Percentiles rank a stretch among this genome's conserved stretches.
These are phyloP conservation scores for Thalassiosira profunda DNA, from an alignment of 108 stramenopile genomes.

Conservation along the genomic window DNA sequence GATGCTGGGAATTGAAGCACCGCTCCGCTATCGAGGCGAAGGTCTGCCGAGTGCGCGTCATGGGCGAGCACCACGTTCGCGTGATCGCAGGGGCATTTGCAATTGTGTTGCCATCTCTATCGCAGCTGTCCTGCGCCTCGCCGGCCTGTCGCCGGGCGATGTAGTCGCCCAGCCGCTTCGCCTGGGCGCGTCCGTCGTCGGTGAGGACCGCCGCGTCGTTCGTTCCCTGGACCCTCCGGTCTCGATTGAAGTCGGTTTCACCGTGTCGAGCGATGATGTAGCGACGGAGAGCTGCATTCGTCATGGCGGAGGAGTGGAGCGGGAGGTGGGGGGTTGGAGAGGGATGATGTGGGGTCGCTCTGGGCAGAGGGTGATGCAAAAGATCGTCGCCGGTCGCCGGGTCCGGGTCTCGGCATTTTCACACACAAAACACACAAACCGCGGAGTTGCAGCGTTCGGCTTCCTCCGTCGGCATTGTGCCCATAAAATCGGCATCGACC, in stretches of 20 bases:
- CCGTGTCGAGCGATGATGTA: conserved; percentile 13
- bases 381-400: too few relatives aligned
- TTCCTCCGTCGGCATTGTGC: too few relatives aligned
- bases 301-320: too few relatives aligned
- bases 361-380: too few relatives aligned
- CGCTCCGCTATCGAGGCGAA: conserved; percentile 10
- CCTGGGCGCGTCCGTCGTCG: conserved; percentile 28
- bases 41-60: conserved; percentile 42
- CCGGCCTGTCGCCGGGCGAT: conserved; percentile 16
- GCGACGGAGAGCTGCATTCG: too few relatives aligned
- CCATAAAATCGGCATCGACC: too few relatives aligned
- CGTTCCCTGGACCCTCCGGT: conserved; percentile 45
- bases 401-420: too few relatives aligned
- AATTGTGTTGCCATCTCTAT: not conserved
- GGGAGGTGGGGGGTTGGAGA: too few relatives aligned
- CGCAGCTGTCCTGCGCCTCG: not conserved
- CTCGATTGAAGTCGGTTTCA: conserved; percentile 43
- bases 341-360: too few relatives aligned
- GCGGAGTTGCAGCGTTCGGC: too few relatives aligned
- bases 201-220: conserved; percentile 22
- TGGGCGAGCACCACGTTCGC: conserved; percentile 36
- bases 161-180: conserved; percentile 22
- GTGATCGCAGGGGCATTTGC: conserved; percentile 14
- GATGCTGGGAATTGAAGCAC: not conserved
- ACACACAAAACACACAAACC: too few relatives aligned